Conservation (phyloP, 2,329 filamentous ascomycete species). For the Botrytis porri region DNA sequence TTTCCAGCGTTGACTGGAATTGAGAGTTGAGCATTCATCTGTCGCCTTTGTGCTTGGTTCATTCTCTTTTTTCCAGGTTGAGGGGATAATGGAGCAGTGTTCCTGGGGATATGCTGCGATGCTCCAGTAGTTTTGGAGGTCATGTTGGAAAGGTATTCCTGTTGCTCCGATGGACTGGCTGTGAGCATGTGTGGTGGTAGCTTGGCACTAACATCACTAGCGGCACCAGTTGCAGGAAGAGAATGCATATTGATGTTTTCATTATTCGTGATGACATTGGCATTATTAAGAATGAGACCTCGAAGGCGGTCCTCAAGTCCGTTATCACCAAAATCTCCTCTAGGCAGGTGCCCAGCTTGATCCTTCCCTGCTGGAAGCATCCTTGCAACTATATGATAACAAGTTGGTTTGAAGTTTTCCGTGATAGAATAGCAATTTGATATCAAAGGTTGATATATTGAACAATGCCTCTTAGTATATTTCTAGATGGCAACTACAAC, state of each 20-base stretch:
- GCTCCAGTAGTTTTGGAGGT: neutral
- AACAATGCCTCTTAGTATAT: neutral
- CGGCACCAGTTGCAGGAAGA: conserved; percentile 25
- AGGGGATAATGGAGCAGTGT: conserved; percentile 9
- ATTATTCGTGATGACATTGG: conserved; percentile 27
- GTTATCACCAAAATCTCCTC: conserved; percentile 18
- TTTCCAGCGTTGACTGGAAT: conserved; percentile 50
- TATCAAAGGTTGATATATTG: neutral
- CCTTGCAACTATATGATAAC: neutral
- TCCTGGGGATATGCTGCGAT: conserved; percentile 26
- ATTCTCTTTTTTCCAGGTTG: conserved; percentile 46
- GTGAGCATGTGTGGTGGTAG: conserved; percentile 30
- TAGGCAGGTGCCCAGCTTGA: neutral
- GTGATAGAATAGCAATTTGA: neutral
- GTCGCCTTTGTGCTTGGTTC: conserved; percentile 62
- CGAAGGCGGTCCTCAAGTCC: conserved; percentile 56
- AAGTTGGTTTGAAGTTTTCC: neutral
- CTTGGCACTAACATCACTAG: conserved; percentile 20
- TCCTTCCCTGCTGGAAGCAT: conserved; percentile 18
- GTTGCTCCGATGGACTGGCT: conserved; percentile 27
- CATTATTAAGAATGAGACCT: conserved; percentile 57
- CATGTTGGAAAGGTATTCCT: conserved; percentile 26
- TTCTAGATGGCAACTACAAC: neutral
- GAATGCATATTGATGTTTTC: conserved; percentile 26
- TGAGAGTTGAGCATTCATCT: conserved; percentile 58